phyloP scores from a whole-genome alignment of 2,329 filamentous ascomycete genomes.

The Dactylella cylindrospora region DNA sequence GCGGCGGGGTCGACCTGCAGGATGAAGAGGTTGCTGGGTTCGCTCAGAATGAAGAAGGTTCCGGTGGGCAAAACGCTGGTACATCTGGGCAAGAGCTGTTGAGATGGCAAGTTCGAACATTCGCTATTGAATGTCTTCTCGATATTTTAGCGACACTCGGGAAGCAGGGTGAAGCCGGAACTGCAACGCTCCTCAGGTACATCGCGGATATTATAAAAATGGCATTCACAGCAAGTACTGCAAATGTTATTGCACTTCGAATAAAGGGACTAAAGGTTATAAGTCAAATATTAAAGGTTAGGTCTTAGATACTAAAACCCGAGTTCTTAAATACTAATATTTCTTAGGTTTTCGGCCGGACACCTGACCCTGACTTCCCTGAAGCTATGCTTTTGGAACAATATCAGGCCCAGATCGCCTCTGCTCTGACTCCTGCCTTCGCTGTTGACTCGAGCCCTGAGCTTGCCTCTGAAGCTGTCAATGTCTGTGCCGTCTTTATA shows the following conservation, averaged over 20 bases:
- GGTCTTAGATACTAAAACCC: background rate
- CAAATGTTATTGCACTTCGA: slow-evolving; percentile 82
- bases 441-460: slow-evolving; percentile 94
- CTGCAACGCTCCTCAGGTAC: slow-evolving; percentile 77
- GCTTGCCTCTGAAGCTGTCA: slow-evolving; percentile 90
- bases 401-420: slow-evolving; percentile 97
- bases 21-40: slow-evolving; percentile 98
- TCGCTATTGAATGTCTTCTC: slow-evolving; percentile 84
- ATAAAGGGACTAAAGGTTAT: slow-evolving; percentile 93
- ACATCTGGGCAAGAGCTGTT: slow-evolving; percentile 77
- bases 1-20: slow-evolving; percentile 72
- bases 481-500: slow-evolving; percentile 97
- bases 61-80: slow-evolving; percentile 61
- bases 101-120: slow-evolving; percentile 92
- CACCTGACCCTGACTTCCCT: slow-evolving; percentile 94
- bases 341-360: slow-evolving; percentile 82
- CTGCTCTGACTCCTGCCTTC: slow-evolving; percentile 92
- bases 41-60: slow-evolving; percentile 59
- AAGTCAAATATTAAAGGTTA: slow-evolving; percentile 79
- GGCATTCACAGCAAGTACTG: slow-evolving; percentile 95
- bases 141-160: slow-evolving; percentile 77
- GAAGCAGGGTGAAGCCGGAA: slow-evolving; percentile 75
- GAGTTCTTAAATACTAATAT: background rate
- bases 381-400: slow-evolving; percentile 95
- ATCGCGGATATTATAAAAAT: slow-evolving; percentile 93